A percentile compares a stretch with the other conserved stretches of the same genome.
Conservation (phyloP, 306 rosid genomes). For the Herpetospermum pedunculosum region DNA sequence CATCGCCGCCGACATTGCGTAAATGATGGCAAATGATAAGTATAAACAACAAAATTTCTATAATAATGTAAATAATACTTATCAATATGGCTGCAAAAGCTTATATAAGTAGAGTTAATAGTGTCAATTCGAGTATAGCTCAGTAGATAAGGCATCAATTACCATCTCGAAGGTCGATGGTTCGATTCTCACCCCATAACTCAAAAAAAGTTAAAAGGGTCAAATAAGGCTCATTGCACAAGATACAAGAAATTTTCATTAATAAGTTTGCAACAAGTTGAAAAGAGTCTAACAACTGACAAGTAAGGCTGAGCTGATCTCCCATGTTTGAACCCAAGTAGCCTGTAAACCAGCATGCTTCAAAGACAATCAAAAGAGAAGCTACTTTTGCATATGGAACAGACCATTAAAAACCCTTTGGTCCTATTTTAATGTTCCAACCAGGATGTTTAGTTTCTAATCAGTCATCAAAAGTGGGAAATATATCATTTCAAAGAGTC, state of each 20-base stretch:
- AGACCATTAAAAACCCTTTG: neutral
- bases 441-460: slow-evolving; percentile 3
- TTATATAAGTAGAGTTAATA: neutral
- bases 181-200: too few species aligned
- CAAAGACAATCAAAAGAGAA: neutral
- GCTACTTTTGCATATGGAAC: neutral
- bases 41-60: neutral
- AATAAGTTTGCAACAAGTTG: neutral
- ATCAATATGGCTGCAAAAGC: neutral
- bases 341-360: neutral
- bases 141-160: too few species aligned
- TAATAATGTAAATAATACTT: neutral
- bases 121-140: too few species aligned
- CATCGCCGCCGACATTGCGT: neutral
- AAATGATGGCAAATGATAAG: neutral
- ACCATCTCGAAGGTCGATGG: too few species aligned
- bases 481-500: neutral
- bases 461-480: slow-evolving; percentile 2
- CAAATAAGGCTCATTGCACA: neutral
- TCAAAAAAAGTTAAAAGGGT: neutral
- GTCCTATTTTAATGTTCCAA: neutral
- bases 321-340: neutral
- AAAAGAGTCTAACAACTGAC: neutral
- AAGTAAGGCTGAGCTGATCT: neutral
- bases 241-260: neutral